phyloP scores from a whole-genome alignment of 2,329 filamentous ascomycete species.

The Pseudogymnoascus sp. region DNA sequence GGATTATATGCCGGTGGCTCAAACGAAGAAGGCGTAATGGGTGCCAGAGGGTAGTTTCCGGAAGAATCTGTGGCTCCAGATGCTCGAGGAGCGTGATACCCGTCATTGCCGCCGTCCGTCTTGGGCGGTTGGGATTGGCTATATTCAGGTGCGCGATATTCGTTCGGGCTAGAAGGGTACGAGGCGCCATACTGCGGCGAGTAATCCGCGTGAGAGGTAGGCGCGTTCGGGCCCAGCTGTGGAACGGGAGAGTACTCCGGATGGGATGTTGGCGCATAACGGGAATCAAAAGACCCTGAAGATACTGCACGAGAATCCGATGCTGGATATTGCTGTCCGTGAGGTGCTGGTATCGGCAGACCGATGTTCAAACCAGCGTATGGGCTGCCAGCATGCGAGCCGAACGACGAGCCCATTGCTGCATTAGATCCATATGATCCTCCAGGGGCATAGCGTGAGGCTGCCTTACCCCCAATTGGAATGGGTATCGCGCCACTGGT shows the following conservation, averaged over 20 bases:
- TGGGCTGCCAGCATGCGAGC: neutral
- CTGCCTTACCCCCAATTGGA: constrained; percentile 17
- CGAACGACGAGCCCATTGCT: constrained; percentile 1
- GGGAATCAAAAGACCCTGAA: neutral
- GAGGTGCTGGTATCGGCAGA: neutral
- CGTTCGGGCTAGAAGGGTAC: neutral
- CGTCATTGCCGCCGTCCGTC: neutral
- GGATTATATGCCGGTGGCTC: constrained; percentile 28
- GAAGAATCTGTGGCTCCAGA: neutral
- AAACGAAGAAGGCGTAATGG: constrained; percentile 4
- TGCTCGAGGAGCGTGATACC: neutral
- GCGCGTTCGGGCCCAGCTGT: neutral
- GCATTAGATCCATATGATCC: constrained; percentile 15
- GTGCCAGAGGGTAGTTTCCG: neutral
- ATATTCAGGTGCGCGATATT: neutral
- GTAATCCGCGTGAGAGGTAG: constrained; percentile 2
- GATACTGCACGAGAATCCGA: neutral
- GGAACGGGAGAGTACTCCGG: neutral
- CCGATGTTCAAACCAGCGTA: neutral
- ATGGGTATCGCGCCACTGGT: constrained; percentile 22
- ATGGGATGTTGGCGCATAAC: constrained; percentile 1
- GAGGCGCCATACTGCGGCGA: neutral
- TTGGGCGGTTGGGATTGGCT: neutral
- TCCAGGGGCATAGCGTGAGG: constrained; percentile 27
- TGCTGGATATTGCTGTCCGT: neutral